Evolutionary conservation across 2,329 filamentous ascomycete species (phyloP).

Genomic region (Neonectria coccinea): DNA sequence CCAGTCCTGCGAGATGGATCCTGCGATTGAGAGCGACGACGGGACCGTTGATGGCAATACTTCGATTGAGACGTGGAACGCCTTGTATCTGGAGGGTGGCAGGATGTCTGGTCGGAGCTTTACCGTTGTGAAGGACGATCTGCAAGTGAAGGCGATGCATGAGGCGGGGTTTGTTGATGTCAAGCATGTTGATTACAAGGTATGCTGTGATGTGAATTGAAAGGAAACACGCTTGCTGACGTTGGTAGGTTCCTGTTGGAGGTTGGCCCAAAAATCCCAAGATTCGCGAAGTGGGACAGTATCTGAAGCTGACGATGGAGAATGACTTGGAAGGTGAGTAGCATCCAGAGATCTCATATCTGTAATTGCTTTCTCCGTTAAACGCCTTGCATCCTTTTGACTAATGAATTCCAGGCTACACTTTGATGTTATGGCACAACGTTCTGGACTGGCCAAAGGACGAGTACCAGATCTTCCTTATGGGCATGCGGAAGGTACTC

Average conservation of each 20-base stretch:
- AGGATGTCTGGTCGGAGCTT: constrained; percentile 13
- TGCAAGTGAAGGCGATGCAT: neutral
- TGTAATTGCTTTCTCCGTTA: too few species aligned
- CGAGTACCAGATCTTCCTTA: constrained; percentile 38
- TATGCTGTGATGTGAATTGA: neutral
- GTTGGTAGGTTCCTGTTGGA: constrained; percentile 11
- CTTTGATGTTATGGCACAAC: constrained; percentile 28
- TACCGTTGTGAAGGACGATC: neutral
- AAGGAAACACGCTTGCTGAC: neutral
- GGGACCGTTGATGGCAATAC: constrained; percentile 10
- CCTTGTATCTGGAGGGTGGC: constrained; percentile 6
- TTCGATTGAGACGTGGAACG: constrained; percentile 21
- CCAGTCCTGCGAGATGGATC: constrained; percentile 26
- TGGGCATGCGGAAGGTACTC: constrained; percentile 22
- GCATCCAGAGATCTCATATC: rapidly evolving
- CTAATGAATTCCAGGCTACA: constrained; percentile 11
- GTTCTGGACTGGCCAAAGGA: constrained; percentile 38
- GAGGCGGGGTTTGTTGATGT: constrained; percentile 23
- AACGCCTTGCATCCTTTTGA: neutral
- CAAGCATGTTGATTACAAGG: constrained; percentile 20
- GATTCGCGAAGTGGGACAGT: constrained; percentile 19
- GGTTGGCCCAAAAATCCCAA: constrained; percentile 24
- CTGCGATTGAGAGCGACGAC: constrained; percentile 20
- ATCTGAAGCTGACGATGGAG: constrained; percentile 24
- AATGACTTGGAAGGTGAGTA: constrained; percentile 27